Evolutionary conservation across 257 asterid species (phyloP).

Genomic region (Solanum clarkiae): DNA sequence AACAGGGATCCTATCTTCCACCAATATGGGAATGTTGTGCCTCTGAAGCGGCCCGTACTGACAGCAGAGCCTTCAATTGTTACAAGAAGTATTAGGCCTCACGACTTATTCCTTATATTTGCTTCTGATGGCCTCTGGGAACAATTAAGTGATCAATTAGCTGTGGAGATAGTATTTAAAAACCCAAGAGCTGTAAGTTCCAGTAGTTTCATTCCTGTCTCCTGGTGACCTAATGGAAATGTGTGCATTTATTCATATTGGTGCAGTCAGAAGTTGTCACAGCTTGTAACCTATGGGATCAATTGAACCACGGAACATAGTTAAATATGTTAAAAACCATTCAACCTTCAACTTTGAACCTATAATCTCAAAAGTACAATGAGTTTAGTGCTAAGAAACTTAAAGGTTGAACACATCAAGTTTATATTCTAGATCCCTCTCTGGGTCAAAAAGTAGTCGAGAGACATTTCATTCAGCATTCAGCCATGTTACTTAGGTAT

Average conservation of each 20-base stretch:
- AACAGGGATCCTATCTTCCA: slow-evolving; percentile 63
- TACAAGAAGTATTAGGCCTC: slow-evolving; percentile 60
- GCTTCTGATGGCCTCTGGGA: slow-evolving; percentile 99
- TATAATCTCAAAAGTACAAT: background rate
- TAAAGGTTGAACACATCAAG: background rate
- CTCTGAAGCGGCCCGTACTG: slow-evolving; percentile 68
- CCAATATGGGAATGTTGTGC: slow-evolving; percentile 44
- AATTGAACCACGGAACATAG: background rate
- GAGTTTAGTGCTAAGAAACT: background rate
- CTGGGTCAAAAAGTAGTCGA: background rate
- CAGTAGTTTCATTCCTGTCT: background rate
- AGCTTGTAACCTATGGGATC: background rate
- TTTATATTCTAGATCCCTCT: background rate
- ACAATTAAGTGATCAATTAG: slow-evolving; percentile 70
- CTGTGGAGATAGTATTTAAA: slow-evolving; percentile 66
- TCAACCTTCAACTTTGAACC: background rate
- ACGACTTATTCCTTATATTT: slow-evolving; percentile 73
- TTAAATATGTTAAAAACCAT: background rate
- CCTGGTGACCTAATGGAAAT: background rate
- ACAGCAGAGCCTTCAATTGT: slow-evolving; percentile 86
- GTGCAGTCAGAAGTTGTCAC: background rate
- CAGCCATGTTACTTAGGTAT: background rate
- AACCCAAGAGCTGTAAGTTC: slow-evolving; percentile 76
- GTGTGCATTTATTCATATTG: background rate
- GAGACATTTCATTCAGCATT: background rate